A percentile compares a stretch with the other conserved stretches of the same genome.
phyloP scores from a whole-genome alignment of 768 basidiomycete genomes.

The Leucocoprinus birnbaumii region DNA sequence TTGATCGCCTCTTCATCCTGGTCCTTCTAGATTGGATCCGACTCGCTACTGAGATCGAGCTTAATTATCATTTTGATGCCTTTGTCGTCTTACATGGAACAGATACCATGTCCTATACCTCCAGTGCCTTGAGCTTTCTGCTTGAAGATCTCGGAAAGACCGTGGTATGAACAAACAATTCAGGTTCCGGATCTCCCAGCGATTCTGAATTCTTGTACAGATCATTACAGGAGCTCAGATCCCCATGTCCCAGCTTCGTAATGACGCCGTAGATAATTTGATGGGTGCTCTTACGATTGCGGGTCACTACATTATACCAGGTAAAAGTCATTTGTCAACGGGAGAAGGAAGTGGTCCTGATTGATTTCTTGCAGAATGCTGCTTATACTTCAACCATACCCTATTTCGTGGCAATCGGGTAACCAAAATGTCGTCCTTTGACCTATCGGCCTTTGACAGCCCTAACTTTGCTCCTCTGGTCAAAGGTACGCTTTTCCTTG shows the following conservation, averaged over 20 bases:
- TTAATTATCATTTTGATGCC: conserved; percentile 90
- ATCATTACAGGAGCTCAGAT: conserved; percentile 94
- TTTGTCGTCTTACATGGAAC: conserved; percentile 91
- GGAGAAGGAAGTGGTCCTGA: neutral
- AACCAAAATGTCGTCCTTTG: conserved; percentile 78
- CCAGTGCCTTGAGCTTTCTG: conserved; percentile 87
- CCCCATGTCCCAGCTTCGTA: conserved; percentile 85
- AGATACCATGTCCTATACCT: conserved; percentile 89
- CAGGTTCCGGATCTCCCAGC: neutral
- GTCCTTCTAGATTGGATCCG: conserved; percentile 75
- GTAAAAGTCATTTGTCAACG: conserved; percentile 31
- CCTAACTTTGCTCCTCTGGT: conserved; percentile 83
- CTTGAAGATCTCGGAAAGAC: conserved; percentile 93
- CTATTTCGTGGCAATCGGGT: conserved; percentile 86
- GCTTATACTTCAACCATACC: conserved; percentile 87
- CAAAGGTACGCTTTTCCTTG: conserved; percentile 51
- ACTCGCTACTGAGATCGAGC: conserved; percentile 88
- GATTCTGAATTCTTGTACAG: conserved; percentile 30
- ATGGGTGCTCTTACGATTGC: conserved; percentile 88
- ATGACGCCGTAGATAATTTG: conserved; percentile 92
- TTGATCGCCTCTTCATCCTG: neutral
- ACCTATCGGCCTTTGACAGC: conserved; percentile 80
- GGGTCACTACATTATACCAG: conserved; percentile 90
- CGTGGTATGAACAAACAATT: conserved; percentile 46
- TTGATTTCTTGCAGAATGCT: conserved; percentile 58